A percentile compares a stretch with the other conserved stretches of the same genome.
Evolutionary conservation across 345 rosid genomes (phyloP).

Genomic region (Rhodomyrtus tomentosa): DNA sequence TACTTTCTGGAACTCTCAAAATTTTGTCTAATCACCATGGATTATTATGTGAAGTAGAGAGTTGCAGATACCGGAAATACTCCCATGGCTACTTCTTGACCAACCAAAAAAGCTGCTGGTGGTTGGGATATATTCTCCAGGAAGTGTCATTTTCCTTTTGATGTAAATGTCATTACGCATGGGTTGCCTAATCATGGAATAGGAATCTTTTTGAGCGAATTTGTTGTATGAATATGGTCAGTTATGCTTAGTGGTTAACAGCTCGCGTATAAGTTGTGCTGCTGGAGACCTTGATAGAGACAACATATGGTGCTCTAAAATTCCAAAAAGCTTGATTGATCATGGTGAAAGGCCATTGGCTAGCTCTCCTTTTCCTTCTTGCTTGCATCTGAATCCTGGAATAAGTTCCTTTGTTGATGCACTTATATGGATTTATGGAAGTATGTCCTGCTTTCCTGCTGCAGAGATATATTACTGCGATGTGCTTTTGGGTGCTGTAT

Average conservation of each 20-base stretch:
- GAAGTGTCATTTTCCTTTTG: slow-evolving; percentile 5
- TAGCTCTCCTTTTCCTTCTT: slow-evolving; percentile 9
- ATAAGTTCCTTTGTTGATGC: slow-evolving; percentile 42
- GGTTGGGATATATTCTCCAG: slow-evolving; percentile 28
- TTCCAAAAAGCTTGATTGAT: slow-evolving; percentile 16
- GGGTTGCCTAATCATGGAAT: slow-evolving; percentile 25
- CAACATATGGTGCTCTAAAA: slow-evolving; percentile 22
- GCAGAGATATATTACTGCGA: background rate
- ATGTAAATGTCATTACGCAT: slow-evolving; percentile 16
- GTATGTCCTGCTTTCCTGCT: slow-evolving; percentile 15
- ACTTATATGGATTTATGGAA: background rate
- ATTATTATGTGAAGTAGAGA: slow-evolving; percentile 2
- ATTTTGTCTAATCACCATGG: slow-evolving; percentile 1
- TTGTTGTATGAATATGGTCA: slow-evolving; percentile 32
- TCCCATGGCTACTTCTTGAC: slow-evolving; percentile 9
- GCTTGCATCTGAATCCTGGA: slow-evolving; percentile 30
- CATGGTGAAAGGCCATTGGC: slow-evolving; percentile 18
- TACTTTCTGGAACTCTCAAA: slow-evolving; percentile 2
- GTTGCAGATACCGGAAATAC: slow-evolving; percentile 10
- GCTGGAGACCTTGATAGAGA: slow-evolving; percentile 45
- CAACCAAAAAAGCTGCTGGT: slow-evolving; percentile 28
- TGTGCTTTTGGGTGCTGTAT: background rate
- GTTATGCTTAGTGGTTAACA: slow-evolving; percentile 48
- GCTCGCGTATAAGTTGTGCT: slow-evolving; percentile 32
- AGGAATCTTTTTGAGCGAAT: slow-evolving; percentile 23